Conservation (phyloP, 2,329 filamentous ascomycete species). For the Aspergillus pseudoglaucus region DNA sequence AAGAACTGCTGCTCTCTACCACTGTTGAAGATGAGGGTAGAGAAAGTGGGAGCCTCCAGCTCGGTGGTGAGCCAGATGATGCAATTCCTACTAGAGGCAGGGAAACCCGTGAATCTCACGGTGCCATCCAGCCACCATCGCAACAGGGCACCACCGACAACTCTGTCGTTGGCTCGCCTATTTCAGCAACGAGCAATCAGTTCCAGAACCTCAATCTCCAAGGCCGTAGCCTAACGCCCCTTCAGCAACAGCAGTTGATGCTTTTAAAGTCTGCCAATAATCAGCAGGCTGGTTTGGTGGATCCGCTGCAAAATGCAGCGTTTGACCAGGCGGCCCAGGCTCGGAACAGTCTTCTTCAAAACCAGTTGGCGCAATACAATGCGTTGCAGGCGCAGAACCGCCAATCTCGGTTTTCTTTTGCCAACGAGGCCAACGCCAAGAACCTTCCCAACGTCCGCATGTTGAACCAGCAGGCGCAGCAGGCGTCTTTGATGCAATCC, state of each 20-base stretch:
- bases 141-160: constrained; percentile 53
- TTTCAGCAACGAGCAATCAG: constrained; percentile 35
- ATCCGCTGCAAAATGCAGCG: constrained; percentile 30
- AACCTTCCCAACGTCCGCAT: constrained; percentile 54
- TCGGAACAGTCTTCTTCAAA: constrained; percentile 40
- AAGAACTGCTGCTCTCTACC: constrained; percentile 46
- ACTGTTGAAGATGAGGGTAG: constrained; percentile 63
- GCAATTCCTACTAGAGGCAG: constrained; percentile 46
- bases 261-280: constrained; percentile 55
- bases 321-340: constrained; percentile 39
- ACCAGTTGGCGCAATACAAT: constrained; percentile 44
- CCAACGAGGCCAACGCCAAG: constrained; percentile 57
- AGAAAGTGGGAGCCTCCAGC: constrained; percentile 77
- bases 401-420: constrained; percentile 81
- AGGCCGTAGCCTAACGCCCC: constrained; percentile 68
- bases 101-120: constrained; percentile 53
- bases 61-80: constrained; percentile 90
- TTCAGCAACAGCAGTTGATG: constrained; percentile 68
- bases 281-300: constrained; percentile 53
- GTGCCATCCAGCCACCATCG: constrained; percentile 68
- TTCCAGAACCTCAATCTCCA: constrained; percentile 56
- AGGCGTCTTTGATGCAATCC: constrained; percentile 36
- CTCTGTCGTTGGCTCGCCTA: constrained; percentile 36
- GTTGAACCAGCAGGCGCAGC: constrained; percentile 49
- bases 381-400: constrained; percentile 65